Base-by-base conservation (phyloP, 768 basidiomycete species). In the Amanita fuliginea region DNA sequence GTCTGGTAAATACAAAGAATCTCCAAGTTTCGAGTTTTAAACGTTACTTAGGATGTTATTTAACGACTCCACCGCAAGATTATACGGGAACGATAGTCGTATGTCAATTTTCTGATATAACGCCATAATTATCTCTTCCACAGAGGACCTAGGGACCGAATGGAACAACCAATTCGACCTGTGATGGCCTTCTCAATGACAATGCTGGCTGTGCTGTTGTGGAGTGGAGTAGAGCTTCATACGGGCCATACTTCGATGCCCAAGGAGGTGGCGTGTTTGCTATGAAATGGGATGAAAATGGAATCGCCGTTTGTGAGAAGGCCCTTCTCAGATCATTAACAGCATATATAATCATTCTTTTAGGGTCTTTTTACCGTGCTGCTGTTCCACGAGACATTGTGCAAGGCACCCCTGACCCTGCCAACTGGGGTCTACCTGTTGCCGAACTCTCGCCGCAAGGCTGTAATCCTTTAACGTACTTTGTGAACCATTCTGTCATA, bases 261-360 rank as follows among this genome's bases (percentile, higher is more conserved):
- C 79, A 78, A 58, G 78, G 83, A 8, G 91, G 91, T 4, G 91
- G 91, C 3, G 80, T 90, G 2, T 92, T 88, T 60, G 88, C 80
- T 1, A 89, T 90, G 86, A 83, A 85, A 56, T 93, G 91, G 91
- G 86, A 91, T 58, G 75, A 80, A 51, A 72, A 70, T 52, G 80
- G 81, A 1, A 87, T 90, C 49, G 76, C 80, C 35, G 75, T 87
- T 54, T 89, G 86, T 89, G 53, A 61, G 87, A 16, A 61, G 86
- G 9, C 1, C 8, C 11, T 47, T 24, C 3, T 7, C 46, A 13
- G 1, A 18, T n/a, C 7, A 1, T 24, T 6, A 35, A 21, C 14
- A 26, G 6, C 16, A 24, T 14, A 14, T 7, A 24, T 11, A 33
- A 56, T 42, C 44, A 30, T 52, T 7, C 26, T 48, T 47, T 22